Evolutionary conservation across 2,329 filamentous ascomycete genomes (phyloP).

Genomic region (Aureobasidium mangrovei): DNA sequence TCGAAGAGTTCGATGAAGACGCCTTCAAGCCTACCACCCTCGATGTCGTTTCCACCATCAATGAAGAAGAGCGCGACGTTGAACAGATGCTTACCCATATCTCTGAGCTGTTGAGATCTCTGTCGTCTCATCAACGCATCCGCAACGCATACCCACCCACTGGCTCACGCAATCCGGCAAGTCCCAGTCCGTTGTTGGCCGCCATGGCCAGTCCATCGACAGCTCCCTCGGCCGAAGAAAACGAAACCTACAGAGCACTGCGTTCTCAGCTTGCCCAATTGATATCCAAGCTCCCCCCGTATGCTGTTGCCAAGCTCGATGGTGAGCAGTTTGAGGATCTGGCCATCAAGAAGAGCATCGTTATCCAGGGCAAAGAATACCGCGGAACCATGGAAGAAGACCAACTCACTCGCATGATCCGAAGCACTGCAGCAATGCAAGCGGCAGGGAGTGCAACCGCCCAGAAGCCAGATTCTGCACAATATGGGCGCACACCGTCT

Average conservation of each 20-base stretch:
- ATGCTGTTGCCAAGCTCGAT: slow-evolving; percentile 76
- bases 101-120: slow-evolving; percentile 65
- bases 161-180: slow-evolving; percentile 29
- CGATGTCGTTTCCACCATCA: slow-evolving; percentile 16
- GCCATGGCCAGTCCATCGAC: slow-evolving; percentile 48
- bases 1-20: slow-evolving; percentile 20
- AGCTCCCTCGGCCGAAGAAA: slow-evolving; percentile 54
- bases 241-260: slow-evolving; percentile 59
- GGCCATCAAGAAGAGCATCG: slow-evolving; percentile 69
- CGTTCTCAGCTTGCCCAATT: slow-evolving; percentile 67
- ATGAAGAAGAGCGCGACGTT: slow-evolving; percentile 28
- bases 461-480: slow-evolving; percentile 1
- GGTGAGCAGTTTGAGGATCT: slow-evolving; percentile 78
- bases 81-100: slow-evolving; percentile 57
- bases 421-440: slow-evolving; percentile 27
- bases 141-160: slow-evolving; percentile 62
- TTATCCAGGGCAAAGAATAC: slow-evolving; percentile 64
- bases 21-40: slow-evolving; percentile 17
- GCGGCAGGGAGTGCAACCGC: slow-evolving; percentile 19
- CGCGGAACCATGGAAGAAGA: slow-evolving; percentile 79
- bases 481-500: slow-evolving; percentile 14
- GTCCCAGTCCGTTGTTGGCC: slow-evolving; percentile 56
- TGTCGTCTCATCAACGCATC: slow-evolving; percentile 71
- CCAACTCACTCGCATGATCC: slow-evolving; percentile 43
- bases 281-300: slow-evolving; percentile 68